Conservation (phyloP, 257 asterid species). For the Solanum habrochaites region DNA sequence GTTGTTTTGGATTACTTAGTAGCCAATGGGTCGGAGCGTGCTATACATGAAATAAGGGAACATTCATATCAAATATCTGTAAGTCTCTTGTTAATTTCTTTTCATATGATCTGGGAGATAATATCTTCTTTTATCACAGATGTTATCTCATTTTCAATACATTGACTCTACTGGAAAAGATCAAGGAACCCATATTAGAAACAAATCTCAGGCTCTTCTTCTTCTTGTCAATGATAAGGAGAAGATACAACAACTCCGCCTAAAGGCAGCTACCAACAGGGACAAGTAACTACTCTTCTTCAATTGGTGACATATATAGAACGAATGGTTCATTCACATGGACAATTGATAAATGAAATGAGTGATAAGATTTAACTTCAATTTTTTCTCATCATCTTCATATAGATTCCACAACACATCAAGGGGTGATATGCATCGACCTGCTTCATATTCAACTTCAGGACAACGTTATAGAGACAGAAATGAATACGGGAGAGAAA, state of each 20-base stretch:
- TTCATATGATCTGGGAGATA: neutral
- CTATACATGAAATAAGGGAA: conserved; percentile 85
- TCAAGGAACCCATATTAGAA: conserved; percentile 91
- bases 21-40: conserved; percentile 91
- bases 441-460: conserved; percentile 38
- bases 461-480: conserved; percentile 66
- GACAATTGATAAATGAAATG: too few species aligned
- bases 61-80: conserved; percentile 96
- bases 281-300: conserved; percentile 44
- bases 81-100: conserved; percentile 14
- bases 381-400: neutral
- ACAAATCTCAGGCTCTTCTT: conserved; percentile 87
- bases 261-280: conserved; percentile 82
- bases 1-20: conserved; percentile 89
- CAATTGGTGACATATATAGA: too few species aligned
- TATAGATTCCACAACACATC: conserved; percentile 70
- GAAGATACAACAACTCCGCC: conserved; percentile 85
- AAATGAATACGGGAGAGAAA: conserved; percentile 71
- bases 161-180: conserved; percentile 92
- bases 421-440: conserved; percentile 56
- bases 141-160: conserved; percentile 86
- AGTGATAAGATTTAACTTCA: too few species aligned
- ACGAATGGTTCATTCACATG: too few species aligned
- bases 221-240: conserved; percentile 94
- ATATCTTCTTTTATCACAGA: conserved; percentile 28